These are phyloP conservation scores for Xylaria scruposa DNA, from an alignment of 495 filamentous ascomycete genomes.

Conservation along the genomic window DNA sequence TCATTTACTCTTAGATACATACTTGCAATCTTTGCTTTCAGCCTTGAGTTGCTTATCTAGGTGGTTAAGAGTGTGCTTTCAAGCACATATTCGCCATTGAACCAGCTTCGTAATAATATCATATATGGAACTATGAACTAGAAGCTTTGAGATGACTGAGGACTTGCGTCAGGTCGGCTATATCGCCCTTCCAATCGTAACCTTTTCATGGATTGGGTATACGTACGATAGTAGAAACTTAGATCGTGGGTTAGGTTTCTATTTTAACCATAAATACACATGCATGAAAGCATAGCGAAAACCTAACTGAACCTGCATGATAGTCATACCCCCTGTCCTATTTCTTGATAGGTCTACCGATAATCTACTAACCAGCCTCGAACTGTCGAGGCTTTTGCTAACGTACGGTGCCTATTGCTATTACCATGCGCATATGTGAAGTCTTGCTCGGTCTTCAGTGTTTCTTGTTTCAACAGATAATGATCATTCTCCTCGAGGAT, in stretches of 20 bases:
- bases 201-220: background rate
- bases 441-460: background rate
- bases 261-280: too few species aligned
- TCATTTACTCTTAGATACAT: too few species aligned
- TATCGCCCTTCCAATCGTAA: background rate
- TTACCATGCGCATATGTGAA: background rate
- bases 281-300: too few species aligned
- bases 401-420: background rate
- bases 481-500: background rate
- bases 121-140: background rate
- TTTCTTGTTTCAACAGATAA: background rate
- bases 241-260: too few species aligned
- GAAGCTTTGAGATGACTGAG: background rate
- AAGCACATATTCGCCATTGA: too few species aligned
- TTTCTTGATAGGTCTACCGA: too few species aligned
- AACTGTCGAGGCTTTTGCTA: background rate
- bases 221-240: background rate
- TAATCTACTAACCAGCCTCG: background rate
- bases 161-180: too few species aligned
- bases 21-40: too few species aligned
- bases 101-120: too few species aligned
- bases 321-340: background rate
- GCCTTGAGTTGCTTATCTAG: too few species aligned
- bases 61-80: too few species aligned
- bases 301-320: background rate